Evolutionary conservation across 2,329 filamentous ascomycete species (phyloP).

Genomic region (Alternaria tenuissima): DNA sequence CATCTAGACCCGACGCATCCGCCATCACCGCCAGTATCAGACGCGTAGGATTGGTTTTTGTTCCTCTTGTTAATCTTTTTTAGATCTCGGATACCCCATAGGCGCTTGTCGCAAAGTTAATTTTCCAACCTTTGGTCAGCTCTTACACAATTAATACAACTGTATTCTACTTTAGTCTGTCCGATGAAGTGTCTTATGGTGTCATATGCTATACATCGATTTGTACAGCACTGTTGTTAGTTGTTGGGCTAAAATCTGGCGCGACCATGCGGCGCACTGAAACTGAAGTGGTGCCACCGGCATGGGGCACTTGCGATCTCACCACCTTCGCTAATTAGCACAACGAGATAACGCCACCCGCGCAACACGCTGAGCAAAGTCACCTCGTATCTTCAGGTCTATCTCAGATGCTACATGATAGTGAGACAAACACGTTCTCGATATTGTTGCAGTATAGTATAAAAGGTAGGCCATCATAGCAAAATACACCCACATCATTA

Average conservation of each 20-base stretch:
- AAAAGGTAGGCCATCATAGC: not conserved
- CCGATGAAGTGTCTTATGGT: not conserved
- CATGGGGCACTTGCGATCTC: not conserved
- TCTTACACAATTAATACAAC: not conserved
- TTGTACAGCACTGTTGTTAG: not conserved
- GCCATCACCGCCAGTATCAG: conserved; percentile 39
- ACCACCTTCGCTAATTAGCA: conserved; percentile 10
- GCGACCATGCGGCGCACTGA: not conserved
- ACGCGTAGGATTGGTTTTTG: conserved; percentile 23
- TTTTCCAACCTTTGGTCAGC: not conserved
- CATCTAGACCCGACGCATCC: conserved; percentile 28
- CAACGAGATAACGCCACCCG: conserved; percentile 1
- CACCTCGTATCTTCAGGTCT: not conserved
- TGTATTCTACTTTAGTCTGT: not conserved
- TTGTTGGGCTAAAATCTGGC: not conserved
- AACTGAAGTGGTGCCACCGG: conserved; percentile 9
- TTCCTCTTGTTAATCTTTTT: not conserved
- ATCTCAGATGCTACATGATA: not conserved
- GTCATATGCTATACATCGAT: not conserved
- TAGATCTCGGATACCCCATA: not conserved
- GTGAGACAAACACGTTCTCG: not conserved
- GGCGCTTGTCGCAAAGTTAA: not conserved
- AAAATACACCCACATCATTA: not conserved
- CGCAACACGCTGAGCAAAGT: not conserved
- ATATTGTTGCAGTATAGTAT: not conserved